phyloP scores from a whole-genome alignment of 192 early-diverging fungal species.

The Lunasporangiospora selenospora region DNA sequence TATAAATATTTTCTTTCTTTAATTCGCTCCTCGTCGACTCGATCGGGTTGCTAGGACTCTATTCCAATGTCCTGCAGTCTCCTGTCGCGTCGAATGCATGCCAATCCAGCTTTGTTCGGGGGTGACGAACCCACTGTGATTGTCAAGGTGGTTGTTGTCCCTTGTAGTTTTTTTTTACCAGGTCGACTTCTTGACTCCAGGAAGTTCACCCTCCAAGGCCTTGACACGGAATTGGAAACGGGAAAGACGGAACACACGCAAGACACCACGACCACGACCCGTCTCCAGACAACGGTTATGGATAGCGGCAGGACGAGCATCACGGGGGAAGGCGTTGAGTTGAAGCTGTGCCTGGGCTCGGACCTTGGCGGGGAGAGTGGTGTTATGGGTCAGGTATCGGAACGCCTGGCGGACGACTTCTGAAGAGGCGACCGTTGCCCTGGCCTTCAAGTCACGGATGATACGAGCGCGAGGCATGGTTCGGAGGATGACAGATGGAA shows the following conservation, averaged over 20 bases:
- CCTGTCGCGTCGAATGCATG: too few relatives aligned
- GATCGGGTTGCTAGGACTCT: too few relatives aligned
- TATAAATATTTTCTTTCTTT: too few relatives aligned
- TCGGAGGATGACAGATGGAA: too few relatives aligned
- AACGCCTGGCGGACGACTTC: slow-evolving; percentile 78
- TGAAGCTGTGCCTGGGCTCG: slow-evolving; percentile 81
- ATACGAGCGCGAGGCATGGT: slow-evolving; percentile 52
- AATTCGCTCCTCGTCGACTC: too few relatives aligned
- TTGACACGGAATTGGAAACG: slow-evolving; percentile 83
- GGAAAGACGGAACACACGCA: slow-evolving; percentile 77
- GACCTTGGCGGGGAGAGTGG: slow-evolving; percentile 71
- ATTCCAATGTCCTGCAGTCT: too few relatives aligned
- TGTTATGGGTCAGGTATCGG: slow-evolving; percentile 80
- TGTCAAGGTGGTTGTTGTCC: too few relatives aligned
- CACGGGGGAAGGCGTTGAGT: slow-evolving; percentile 68
- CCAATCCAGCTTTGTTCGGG: too few relatives aligned
- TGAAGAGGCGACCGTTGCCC: slow-evolving; percentile 67
- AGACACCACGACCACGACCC: slow-evolving; percentile 77
- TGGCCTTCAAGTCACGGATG: slow-evolving; percentile 76
- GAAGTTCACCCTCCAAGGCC: slow-evolving; percentile 79
- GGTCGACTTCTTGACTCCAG: slow-evolving; percentile 81
- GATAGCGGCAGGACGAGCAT: slow-evolving; percentile 68
- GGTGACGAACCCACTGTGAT: too few relatives aligned
- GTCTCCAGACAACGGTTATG: slow-evolving; percentile 79
- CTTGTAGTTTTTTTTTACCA: slow-evolving; percentile 75